Evolutionary conservation across 345 rosid species (phyloP), one percentile per base, ranked within the genome.

Genomic region (Populus pruinosa): DNA sequence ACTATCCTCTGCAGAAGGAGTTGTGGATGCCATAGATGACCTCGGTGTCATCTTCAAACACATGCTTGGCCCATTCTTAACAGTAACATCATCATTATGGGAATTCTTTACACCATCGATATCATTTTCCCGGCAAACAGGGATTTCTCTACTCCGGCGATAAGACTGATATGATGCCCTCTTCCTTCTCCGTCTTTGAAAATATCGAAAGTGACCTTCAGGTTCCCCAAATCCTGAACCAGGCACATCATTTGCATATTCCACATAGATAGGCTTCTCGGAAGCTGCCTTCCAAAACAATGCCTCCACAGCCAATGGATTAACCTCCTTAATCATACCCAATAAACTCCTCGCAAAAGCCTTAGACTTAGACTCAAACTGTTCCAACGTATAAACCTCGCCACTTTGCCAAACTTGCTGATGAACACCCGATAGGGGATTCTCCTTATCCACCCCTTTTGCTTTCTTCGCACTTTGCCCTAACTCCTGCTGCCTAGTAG

Each of bases 351-450:
- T 87, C 4, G 91, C 92, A 82, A 94, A 92, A 78, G 88, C 85
- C 89, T 79, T 96, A 0, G 98, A 90, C 89, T 94, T 96, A 0
- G 89, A 76, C 83, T 94, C 98, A 78, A 96, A 94, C 90, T 92
- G 96, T 62, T 96, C 99, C 89, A 96, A 87, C 0, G 99, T 94
- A 79, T 96, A 96, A 36, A 85, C 82, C 75, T 91, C 94, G 70
- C 99, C 99, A 87, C 98, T 96, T 81, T 96, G 98, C 99, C 99
- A 96, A 49, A 96, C 98, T 85, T 96, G 97, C 88, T 90, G 94
- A 70, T 86, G 90, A 50, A 81, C 97, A 72, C 87, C 89, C 72
- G 75, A 49, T 39, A 79, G 87, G 25, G 82, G 86, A 87, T 47
- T 79, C 66, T 79, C 85, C 76, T 72, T 82, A 12, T 53, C 80